A percentile compares a stretch with the other conserved stretches of the same genome.
phyloP scores from a whole-genome alignment of 768 basidiomycete genomes.

The Psilocybe azurescens region DNA sequence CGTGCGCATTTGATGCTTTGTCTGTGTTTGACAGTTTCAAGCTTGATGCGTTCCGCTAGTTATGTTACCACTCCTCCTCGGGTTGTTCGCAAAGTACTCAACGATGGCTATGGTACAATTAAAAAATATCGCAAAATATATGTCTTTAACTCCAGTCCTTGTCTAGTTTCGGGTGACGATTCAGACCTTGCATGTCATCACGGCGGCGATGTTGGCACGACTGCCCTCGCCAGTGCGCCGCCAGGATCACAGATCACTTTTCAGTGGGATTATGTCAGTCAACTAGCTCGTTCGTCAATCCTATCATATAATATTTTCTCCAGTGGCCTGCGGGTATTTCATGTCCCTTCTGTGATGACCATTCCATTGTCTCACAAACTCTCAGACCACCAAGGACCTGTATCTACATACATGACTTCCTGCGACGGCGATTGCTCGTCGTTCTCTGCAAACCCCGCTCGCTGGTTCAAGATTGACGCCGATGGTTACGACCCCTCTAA shows the following conservation, averaged over 20 bases:
- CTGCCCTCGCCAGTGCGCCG: conserved; percentile 38
- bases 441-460: conserved; percentile 41
- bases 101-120: conserved; percentile 37
- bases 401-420: conserved; percentile 57
- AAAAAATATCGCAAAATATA: not conserved
- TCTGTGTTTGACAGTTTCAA: conserved; percentile 3
- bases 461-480: conserved; percentile 57
- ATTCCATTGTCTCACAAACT: conserved; percentile 10
- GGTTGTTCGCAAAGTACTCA: conserved; percentile 38
- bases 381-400: conserved; percentile 53
- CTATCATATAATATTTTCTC: conserved; percentile 5
- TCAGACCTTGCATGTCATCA: conserved; percentile 49
- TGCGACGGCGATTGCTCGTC: conserved; percentile 49
- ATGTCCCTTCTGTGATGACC: conserved; percentile 6
- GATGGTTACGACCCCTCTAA: conserved; percentile 44
- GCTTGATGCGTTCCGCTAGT: conserved; percentile 23
- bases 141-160: conserved; percentile 5
- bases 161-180: conserved; percentile 26
- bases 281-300: conserved; percentile 3
- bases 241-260: conserved; percentile 49
- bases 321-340: conserved; percentile 44
- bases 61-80: conserved; percentile 32
- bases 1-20: conserved; percentile 29
- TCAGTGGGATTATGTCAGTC: conserved; percentile 47
- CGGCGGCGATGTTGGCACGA: conserved; percentile 43